phyloP scores from a whole-genome alignment of 352 stramenopile species.

The Phytopythium helicoides region DNA sequence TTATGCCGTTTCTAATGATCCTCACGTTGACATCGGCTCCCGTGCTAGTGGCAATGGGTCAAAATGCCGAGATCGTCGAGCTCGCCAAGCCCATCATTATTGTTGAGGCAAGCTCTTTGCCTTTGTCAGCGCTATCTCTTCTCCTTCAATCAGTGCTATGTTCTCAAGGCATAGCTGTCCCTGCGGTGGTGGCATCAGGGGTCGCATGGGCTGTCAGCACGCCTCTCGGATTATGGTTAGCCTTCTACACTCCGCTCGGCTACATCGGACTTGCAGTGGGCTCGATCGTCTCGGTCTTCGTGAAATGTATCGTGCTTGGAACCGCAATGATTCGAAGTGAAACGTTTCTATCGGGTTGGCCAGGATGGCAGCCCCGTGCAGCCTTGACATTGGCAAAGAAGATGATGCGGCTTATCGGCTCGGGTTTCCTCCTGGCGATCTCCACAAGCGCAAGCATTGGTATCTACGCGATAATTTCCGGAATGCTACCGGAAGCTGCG shows the following conservation, averaged over 20 bases:
- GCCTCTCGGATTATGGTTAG: conserved; percentile 21
- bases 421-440: conserved; percentile 5
- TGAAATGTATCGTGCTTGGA: conserved; percentile 14
- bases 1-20: conserved; percentile 6
- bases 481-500: conserved; percentile 17
- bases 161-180: conserved; percentile 27
- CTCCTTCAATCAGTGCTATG: conserved; percentile 13
- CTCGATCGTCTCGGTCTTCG: conserved; percentile 7
- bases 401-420: conserved; percentile 6
- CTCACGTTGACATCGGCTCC: conserved; percentile 3
- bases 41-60: conserved; percentile 1
- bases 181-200: conserved; percentile 13
- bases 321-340: conserved; percentile 13
- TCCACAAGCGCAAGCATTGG: conserved; percentile 2
- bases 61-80: conserved; percentile 4
- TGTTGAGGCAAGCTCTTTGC: not conserved
- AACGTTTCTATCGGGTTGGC: conserved; percentile 25
- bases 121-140: not conserved
- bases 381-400: conserved; percentile 5
- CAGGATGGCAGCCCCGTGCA: conserved; percentile 21
- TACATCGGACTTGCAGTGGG: conserved; percentile 29
- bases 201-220: conserved; percentile 16
- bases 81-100: not conserved
- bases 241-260: conserved; percentile 24
- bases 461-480: conserved; percentile 12